Base-by-base conservation (phyloP, 306 rosid species). In the Astragalus glycyphyllos region DNA sequence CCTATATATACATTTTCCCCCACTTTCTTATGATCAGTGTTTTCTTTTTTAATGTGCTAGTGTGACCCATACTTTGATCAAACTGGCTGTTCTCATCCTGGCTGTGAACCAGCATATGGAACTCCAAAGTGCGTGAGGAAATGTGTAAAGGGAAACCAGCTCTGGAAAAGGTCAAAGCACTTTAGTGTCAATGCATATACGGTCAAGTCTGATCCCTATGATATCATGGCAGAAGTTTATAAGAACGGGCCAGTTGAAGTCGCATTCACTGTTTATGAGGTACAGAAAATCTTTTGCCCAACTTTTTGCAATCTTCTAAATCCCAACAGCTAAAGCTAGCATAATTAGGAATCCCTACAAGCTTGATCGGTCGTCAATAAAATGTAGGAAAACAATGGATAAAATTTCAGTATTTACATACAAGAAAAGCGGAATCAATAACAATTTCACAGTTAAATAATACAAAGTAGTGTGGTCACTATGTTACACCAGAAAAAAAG, bases 241-340 rank as follows among this genome's bases (percentile, higher is more conserved):
- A 83, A 82, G 70, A 89, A 94, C 13, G 98, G 98, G 50, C 98
- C 98, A 9, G 98, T 90, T 65, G 97, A 94, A 76, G 98, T 94
- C 1, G 60, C 84, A 50, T 94, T 94, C 82, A 90, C 92, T 3
- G 98, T 94, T 76, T 94, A 78, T 57, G 97, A 89, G 97, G 98
- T 87, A 85, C 81, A 20, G 12, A 44, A 85, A 65, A 31, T 58
- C 68, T 63, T 71, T 82, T 78, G 64, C 8, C 53, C 15, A 26
- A 32, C 8, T 17, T 67, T 64, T 34, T 48, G 44, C 40, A 2
- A 23, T 48, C 15, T 69, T 41, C 5, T 69, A 23, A n/a, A 32
- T 32, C 13, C 47, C 23, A 71, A 15, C 48, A 6, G 17, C 10
- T 57, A 31, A 57, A 44, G 3, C 40, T 23, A 44, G 32, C 11